These are phyloP conservation scores for Naganishia vishniacii DNA, from an alignment of 768 basidiomycete genomes.

Conservation along the genomic window DNA sequence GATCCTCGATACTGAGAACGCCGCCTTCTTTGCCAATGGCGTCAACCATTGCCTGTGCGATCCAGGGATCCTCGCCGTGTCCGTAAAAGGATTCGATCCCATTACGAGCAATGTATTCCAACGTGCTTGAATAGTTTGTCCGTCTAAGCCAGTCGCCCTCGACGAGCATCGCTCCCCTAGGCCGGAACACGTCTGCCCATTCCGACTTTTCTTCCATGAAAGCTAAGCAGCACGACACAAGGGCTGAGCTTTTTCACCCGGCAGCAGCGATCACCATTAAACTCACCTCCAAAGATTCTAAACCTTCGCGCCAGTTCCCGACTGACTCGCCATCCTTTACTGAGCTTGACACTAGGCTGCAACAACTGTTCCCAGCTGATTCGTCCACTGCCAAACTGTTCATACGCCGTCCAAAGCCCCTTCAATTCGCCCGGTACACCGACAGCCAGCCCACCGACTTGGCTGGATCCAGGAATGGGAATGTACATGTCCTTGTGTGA, in stretches of 20 bases:
- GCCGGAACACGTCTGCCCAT: conserved; percentile 79
- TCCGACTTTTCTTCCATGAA: conserved; percentile 54
- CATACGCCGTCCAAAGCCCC: conserved; percentile 60
- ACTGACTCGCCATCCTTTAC: conserved; percentile 72
- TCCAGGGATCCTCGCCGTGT: conserved; percentile 50
- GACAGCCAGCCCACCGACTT: conserved; percentile 75
- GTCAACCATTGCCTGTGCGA: conserved; percentile 70
- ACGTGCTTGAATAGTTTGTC: conserved; percentile 69
- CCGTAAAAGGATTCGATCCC: conserved; percentile 77
- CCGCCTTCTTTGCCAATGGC: conserved; percentile 71
- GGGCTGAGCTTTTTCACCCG: too few relatives aligned
- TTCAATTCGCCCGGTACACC: conserved; percentile 86
- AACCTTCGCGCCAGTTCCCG: conserved; percentile 64
- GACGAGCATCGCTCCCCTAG: conserved; percentile 62
- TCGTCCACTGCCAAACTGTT: conserved; percentile 62
- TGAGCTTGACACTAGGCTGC: conserved; percentile 67
- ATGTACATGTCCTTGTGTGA: conserved; percentile 73
- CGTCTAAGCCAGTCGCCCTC: conserved; percentile 71
- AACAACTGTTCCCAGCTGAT: conserved; percentile 74
- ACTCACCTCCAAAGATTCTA: conserved; percentile 36
- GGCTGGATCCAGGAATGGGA: conserved; percentile 53
- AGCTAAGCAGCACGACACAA: conserved; percentile 25
- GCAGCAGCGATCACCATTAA: conserved; percentile 51
- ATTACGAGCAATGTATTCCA: conserved; percentile 64
- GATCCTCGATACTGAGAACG: conserved; percentile 68